These are phyloP conservation scores for Penicillium crustosum DNA, from an alignment of 2,329 filamentous ascomycete species.

Conservation along the genomic window DNA sequence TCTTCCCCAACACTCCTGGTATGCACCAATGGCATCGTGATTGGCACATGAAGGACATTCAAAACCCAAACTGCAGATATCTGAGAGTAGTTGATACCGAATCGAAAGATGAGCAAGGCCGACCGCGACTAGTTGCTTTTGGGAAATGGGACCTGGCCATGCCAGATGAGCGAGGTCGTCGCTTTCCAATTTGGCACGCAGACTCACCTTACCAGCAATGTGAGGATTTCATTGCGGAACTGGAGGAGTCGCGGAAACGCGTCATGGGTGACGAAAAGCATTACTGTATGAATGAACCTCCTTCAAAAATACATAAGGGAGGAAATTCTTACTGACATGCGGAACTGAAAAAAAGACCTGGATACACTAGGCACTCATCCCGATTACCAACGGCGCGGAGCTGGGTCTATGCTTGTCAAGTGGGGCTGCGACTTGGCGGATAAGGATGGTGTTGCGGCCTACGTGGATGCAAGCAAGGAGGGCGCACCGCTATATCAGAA, in stretches of 20 bases:
- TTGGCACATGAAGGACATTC: conserved; percentile 17
- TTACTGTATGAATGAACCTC: conserved; percentile 24
- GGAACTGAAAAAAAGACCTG: conserved; percentile 31
- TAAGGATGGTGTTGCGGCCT: conserved; percentile 35
- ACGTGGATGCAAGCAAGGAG: conserved; percentile 40
- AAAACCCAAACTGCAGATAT: conserved; percentile 24
- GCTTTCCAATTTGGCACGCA: conserved; percentile 31
- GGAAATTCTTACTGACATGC: background rate
- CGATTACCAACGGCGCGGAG: conserved; percentile 44
- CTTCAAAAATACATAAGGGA: background rate
- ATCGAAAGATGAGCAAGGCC: conserved; percentile 7
- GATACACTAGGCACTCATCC: conserved; percentile 42
- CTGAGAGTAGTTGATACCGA: conserved; percentile 28
- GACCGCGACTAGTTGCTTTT: conserved; percentile 25
- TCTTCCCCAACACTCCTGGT: conserved; percentile 31
- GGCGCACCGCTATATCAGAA: conserved; percentile 42
- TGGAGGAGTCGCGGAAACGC: conserved; percentile 22
- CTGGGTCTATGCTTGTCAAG: conserved; percentile 40
- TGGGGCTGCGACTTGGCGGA: conserved; percentile 42
- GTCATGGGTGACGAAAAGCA: conserved; percentile 27
- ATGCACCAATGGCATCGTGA: conserved; percentile 28
- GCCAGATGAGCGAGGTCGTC: conserved; percentile 25
- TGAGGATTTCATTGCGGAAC: conserved; percentile 17
- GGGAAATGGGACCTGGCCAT: conserved; percentile 32
- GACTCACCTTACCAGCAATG: conserved; percentile 20